phyloP scores from a whole-genome alignment of 768 basidiomycete species.

The Mycena indigotica region DNA sequence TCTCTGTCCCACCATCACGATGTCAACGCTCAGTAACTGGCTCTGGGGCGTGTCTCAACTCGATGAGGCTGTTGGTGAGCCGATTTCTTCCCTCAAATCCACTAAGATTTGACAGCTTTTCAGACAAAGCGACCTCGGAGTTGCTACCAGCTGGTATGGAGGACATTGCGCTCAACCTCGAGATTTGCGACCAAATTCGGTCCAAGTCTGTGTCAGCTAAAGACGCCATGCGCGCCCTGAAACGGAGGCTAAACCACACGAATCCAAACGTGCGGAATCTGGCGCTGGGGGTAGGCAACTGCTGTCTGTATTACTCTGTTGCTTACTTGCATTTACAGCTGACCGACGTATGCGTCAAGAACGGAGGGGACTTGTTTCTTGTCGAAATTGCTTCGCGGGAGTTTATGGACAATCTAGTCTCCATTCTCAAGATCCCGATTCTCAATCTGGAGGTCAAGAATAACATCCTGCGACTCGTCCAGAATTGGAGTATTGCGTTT shows the following conservation, averaged over 20 bases:
- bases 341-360: slow-evolving; percentile 93
- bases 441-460: slow-evolving; percentile 84
- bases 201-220: slow-evolving; percentile 85
- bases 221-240: slow-evolving; percentile 86
- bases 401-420: slow-evolving; percentile 91
- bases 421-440: slow-evolving; percentile 76
- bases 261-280: slow-evolving; percentile 95
- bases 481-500: slow-evolving; percentile 93
- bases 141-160: slow-evolving; percentile 79
- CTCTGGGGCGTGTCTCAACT: slow-evolving; percentile 84
- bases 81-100: not conserved
- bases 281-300: slow-evolving; percentile 71
- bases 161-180: slow-evolving; percentile 91
- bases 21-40: slow-evolving; percentile 68
- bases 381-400: slow-evolving; percentile 83
- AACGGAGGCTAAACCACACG: slow-evolving; percentile 85
- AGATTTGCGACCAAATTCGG: slow-evolving; percentile 96
- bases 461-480: slow-evolving; percentile 75
- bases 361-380: slow-evolving; percentile 92
- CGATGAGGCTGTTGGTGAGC: slow-evolving; percentile 78
- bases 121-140: slow-evolving; percentile 95
- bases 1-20: slow-evolving; percentile 29
- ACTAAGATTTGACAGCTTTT: slow-evolving; percentile 14
- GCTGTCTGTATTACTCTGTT: slow-evolving; percentile 8
- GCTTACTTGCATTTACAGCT: slow-evolving; percentile 48